These are phyloP conservation scores for Agroathelia rolfsii DNA, from an alignment of 1,284 basidiomycete genomes.

Conservation along the genomic window DNA sequence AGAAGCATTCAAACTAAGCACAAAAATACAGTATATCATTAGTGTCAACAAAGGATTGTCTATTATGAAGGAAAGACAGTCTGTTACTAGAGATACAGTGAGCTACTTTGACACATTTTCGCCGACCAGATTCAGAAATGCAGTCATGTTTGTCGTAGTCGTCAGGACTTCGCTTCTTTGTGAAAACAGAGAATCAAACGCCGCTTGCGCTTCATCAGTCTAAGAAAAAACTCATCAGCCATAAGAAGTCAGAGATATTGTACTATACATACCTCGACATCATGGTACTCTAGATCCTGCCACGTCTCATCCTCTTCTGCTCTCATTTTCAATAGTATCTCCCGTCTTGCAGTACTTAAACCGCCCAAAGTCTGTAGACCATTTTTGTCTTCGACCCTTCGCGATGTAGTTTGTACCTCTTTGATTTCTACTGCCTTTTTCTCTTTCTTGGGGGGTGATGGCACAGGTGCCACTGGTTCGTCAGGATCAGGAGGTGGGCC, in stretches of 20 bases:
- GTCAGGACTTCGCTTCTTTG: constrained; percentile 38
- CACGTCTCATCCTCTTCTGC: constrained; percentile 68
- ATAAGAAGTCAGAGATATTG: constrained; percentile 1
- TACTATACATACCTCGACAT: constrained; percentile 41
- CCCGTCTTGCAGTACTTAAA: constrained; percentile 51
- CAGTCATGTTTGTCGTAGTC: constrained; percentile 51
- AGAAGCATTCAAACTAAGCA: no score
- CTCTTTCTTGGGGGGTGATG: constrained; percentile 45
- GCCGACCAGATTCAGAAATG: constrained; percentile 41
- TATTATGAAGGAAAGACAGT: not conserved
- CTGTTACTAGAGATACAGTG: not conserved
- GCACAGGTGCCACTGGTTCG: constrained; percentile 41
- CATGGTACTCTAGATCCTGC: constrained; percentile 54
- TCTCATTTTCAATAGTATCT: constrained; percentile 63
- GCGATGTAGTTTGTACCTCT: constrained; percentile 67
- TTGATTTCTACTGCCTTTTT: constrained; percentile 44
- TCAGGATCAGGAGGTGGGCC: constrained; percentile 73
- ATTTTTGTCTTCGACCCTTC: constrained; percentile 55
- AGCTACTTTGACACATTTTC: constrained; percentile 8
- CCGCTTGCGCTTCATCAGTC: constrained; percentile 44
- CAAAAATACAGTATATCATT: constrained; percentile 1
- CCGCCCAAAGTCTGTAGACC: constrained; percentile 38
- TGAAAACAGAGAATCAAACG: constrained; percentile 58
- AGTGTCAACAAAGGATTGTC: not conserved
- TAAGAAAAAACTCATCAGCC: constrained; percentile 20